Percentiles rank a stretch among this genome's conserved stretches.
Conservation (phyloP, 78 protist species). For the Chrysochromulina tobinii region DNA sequence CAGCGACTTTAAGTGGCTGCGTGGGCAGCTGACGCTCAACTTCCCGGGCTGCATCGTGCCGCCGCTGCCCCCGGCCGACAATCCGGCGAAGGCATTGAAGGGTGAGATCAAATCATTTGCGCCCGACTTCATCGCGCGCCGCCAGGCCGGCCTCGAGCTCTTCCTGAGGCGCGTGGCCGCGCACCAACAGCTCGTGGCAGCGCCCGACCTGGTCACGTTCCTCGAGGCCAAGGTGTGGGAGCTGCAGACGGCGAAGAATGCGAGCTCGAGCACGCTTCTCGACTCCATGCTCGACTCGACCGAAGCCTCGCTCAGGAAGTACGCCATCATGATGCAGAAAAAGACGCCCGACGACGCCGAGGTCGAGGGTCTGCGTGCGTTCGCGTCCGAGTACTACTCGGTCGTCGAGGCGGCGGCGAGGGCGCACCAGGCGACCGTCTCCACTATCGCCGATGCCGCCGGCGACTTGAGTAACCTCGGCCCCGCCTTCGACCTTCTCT, state of each 20-base stretch:
- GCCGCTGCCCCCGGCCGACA: conserved; percentile 33
- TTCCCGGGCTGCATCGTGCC: conserved; percentile 50
- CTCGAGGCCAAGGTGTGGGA: conserved; percentile 43
- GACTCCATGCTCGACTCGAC: not conserved
- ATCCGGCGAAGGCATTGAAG: not conserved
- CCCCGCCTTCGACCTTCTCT: not conserved
- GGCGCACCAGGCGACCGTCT: not conserved
- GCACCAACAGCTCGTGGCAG: not conserved
- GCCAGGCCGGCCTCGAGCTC: conserved; percentile 38
- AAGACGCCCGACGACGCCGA: not conserved
- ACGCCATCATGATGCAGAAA: too few species aligned
- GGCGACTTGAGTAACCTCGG: not conserved
- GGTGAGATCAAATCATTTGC: not conserved
- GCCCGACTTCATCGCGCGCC: conserved; percentile 19
- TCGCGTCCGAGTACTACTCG: not conserved
- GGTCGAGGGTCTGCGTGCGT: not conserved
- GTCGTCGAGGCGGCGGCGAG: not conserved
- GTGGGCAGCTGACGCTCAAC: not conserved
- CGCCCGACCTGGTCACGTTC: not conserved
- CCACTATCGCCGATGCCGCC: not conserved
- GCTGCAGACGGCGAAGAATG: conserved; percentile 16
- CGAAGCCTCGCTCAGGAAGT: not conserved
- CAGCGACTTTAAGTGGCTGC: conserved; percentile 56
- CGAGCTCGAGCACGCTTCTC: not conserved
- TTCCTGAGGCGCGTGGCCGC: conserved; percentile 40